Evolutionary conservation across 1,284 basidiomycete genomes (phyloP).

Genomic region (Heimioporus punctisporus): DNA sequence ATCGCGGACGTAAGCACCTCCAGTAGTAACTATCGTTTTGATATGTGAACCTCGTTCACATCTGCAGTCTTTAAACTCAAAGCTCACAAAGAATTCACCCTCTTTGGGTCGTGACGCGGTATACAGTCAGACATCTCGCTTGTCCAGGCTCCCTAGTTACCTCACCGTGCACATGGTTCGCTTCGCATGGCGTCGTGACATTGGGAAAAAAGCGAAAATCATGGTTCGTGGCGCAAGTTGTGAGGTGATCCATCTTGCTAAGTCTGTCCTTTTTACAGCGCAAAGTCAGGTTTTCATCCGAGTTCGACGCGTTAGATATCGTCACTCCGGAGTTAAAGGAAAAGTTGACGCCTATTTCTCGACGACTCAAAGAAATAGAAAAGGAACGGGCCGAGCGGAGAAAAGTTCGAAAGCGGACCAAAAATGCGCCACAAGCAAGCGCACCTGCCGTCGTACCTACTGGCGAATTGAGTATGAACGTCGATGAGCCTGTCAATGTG

Average conservation of each 20-base stretch:
- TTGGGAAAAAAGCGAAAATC: conserved; percentile 91
- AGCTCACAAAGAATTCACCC: conserved; percentile 87
- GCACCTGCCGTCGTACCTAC: conserved; percentile 37
- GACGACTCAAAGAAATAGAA: conserved; percentile 77
- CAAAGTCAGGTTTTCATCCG: conserved; percentile 91
- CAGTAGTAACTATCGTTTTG: not conserved
- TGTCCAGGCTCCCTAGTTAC: conserved; percentile 86
- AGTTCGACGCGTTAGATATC: conserved; percentile 88
- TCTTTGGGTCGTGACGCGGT: conserved; percentile 79
- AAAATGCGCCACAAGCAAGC: conserved; percentile 38
- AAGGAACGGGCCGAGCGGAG: conserved; percentile 86
- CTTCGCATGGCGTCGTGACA: conserved; percentile 95
- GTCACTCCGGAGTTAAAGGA: conserved; percentile 79
- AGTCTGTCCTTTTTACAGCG: conserved; percentile 48
- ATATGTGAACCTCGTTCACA: not conserved
- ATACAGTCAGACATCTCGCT: conserved; percentile 84
- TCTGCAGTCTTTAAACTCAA: conserved; percentile 79
- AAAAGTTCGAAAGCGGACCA: conserved; percentile 81
- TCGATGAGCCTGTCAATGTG: conserved; percentile 28
- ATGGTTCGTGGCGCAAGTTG: conserved; percentile 55
- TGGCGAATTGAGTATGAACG: conserved; percentile 27
- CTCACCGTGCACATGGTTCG: conserved; percentile 93
- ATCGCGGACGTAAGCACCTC: conserved; percentile 73
- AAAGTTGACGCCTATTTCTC: conserved; percentile 73
- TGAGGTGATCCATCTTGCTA: not conserved